These are phyloP conservation scores for Phaseolus lunatus DNA, from an alignment of 306 rosid species.

Conservation along the genomic window DNA sequence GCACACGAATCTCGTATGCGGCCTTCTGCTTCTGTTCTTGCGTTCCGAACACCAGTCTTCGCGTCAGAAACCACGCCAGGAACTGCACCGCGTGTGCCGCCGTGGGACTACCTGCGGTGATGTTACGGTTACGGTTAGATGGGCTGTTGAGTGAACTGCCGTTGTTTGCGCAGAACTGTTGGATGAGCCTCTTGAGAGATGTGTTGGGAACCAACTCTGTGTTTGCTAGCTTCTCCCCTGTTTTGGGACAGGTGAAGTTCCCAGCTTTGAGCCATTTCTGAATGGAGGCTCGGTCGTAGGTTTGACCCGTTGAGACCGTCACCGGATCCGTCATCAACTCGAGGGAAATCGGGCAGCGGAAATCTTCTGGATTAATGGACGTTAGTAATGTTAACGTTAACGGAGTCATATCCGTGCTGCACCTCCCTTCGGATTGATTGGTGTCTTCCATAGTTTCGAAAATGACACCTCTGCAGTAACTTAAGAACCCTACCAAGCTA, in stretches of 20 bases:
- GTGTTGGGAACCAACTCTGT: slow-evolving; percentile 72
- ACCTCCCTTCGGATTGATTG: slow-evolving; percentile 39
- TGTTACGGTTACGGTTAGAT: slow-evolving; percentile 43
- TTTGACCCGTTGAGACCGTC: slow-evolving; percentile 87
- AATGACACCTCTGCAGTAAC: slow-evolving; percentile 67
- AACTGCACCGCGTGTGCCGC: slow-evolving; percentile 67
- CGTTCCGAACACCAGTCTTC: slow-evolving; percentile 66
- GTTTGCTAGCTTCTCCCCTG: slow-evolving; percentile 69
- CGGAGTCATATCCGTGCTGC: slow-evolving; percentile 47
- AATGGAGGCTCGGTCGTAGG: slow-evolving; percentile 83
- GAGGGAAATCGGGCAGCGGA: slow-evolving; percentile 84
- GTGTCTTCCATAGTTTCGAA: slow-evolving; percentile 57
- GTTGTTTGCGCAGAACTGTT: slow-evolving; percentile 55
- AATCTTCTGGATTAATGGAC: slow-evolving; percentile 67
- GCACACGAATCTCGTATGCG: slow-evolving; percentile 77
- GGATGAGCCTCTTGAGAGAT: slow-evolving; percentile 60
- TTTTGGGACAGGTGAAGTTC: slow-evolving; percentile 75
- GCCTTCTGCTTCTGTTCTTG: slow-evolving; percentile 62
- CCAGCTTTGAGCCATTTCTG: slow-evolving; percentile 82
- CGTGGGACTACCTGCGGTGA: slow-evolving; percentile 52
- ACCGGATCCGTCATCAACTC: slow-evolving; percentile 89
- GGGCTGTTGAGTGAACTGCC: slow-evolving; percentile 45
- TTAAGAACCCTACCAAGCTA: slow-evolving; percentile 66
- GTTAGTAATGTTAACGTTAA: slow-evolving; percentile 1
- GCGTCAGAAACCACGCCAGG: slow-evolving; percentile 57